phyloP scores from a whole-genome alignment of 2,329 filamentous ascomycete species.

The Keithomyces neogunnii region DNA sequence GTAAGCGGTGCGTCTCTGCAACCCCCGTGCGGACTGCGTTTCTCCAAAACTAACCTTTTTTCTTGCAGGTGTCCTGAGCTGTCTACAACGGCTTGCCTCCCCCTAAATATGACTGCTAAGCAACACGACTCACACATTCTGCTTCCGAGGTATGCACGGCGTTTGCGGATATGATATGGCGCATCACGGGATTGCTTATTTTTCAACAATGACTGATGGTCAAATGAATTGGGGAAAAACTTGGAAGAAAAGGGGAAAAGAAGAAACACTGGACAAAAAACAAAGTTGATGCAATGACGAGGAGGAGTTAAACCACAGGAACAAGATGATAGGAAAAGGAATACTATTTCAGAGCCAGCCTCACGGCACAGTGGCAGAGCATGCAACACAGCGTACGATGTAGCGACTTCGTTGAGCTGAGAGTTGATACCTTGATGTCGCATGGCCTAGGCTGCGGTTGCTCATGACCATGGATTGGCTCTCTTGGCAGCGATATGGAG shows the following conservation, averaged over 20 bases:
- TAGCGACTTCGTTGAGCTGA: neutral
- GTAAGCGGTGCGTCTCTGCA: slow-evolving; percentile 63
- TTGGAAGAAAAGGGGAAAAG: no score
- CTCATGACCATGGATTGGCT: no score
- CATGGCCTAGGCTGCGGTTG: no score
- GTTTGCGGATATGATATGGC: neutral
- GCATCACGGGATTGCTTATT: neutral
- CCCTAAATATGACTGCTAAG: slow-evolving; percentile 10
- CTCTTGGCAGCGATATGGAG: no score
- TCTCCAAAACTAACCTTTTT: slow-evolving; percentile 1
- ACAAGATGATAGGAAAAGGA: no score
- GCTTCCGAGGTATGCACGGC: slow-evolving; percentile 1
- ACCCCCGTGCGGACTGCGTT: neutral
- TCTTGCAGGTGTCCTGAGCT: slow-evolving; percentile 30
- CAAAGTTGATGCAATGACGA: no score
- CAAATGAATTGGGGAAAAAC: no score
- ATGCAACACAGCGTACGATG: neutral
- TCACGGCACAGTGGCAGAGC: slow-evolving; percentile 2
- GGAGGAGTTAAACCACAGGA: no score
- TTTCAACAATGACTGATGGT: neutral
- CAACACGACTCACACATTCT: neutral
- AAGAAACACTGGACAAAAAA: no score
- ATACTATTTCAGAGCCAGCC: neutral
- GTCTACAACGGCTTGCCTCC: slow-evolving; percentile 32
- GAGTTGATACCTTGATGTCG: no score